Base-by-base conservation (phyloP, 2,329 filamentous ascomycete species). In the Neurospora sp. region DNA sequence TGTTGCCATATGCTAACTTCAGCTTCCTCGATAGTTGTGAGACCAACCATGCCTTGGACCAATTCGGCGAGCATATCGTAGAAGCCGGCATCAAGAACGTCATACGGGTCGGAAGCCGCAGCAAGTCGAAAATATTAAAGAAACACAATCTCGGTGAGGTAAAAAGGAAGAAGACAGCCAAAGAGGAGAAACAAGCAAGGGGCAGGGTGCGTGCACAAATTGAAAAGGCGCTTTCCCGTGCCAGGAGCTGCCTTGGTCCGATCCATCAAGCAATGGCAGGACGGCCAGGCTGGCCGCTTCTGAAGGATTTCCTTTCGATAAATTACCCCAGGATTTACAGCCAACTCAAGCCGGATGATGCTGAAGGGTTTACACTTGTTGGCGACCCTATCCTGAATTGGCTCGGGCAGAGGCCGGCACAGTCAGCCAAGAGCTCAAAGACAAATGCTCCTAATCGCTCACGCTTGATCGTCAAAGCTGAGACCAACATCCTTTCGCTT, bases 21-120 rank as follows among this genome's bases (percentile, higher is more conserved):
- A n/a, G 19, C 19, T 19, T 19, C 19, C 19, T 19, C 19, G 19
- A 19, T 19, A 19, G 19, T 1, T 43, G 40, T n/a, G 40, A 43
- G 3, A 93, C 90, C 0, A 91, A 92, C 68, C 89, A 91, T 73
- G 88, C 89, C 0, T 78, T 90, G 0, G 87, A 91, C 68, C 84
- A 93, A 76, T 89, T 91, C 67, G 77, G 91, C 0, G 86, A 89
- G 71, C 90, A 93, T 58, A 76, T 92, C 0, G 78, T 88, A 3
- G 80, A 87, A 1, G 85, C 88, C 38, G 89, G 89, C 0, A 76
- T 86, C 4, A 73, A 77, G 0, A 80, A 86, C 6, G 82, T 92
- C 36, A 83, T 91, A 36, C 87, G 90, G 0, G 86, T 92, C 5
- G 90, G 90, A 0, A 83, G 82, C 0, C 82, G 83, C n/a, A 88